Evolutionary conservation across 75 land plant species (phyloP).

Genomic region (Selaginella moellendorffii): DNA sequence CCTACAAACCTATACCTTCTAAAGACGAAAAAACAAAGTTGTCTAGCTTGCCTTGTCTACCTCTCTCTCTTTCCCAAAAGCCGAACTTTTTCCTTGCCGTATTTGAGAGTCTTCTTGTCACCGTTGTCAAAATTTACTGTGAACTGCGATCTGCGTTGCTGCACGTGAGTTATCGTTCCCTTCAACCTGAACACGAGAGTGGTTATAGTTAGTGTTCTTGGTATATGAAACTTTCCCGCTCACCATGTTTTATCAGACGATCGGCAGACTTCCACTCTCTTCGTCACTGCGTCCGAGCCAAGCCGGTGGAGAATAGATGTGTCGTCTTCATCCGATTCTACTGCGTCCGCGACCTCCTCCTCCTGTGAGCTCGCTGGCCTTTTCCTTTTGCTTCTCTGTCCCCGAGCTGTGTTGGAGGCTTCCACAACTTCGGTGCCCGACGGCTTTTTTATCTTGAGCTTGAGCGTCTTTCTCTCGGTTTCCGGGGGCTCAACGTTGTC

Average conservation of each 20-base stretch:
- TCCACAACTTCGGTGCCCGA: slow-evolving; percentile 17
- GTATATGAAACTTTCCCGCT: slow-evolving; percentile 12
- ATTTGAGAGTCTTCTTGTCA: slow-evolving; percentile 40
- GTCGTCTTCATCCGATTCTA: slow-evolving; percentile 33
- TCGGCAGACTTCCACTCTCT: slow-evolving; percentile 68
- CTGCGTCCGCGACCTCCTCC: slow-evolving; percentile 20
- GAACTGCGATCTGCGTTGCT: slow-evolving; percentile 37
- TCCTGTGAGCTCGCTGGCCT: slow-evolving; percentile 35
- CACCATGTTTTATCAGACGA: slow-evolving; percentile 66
- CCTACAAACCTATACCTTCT: too few species aligned
- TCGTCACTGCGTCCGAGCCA: slow-evolving; percentile 82
- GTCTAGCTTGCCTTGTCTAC: too few species aligned
- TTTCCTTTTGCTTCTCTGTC: slow-evolving; percentile 79
- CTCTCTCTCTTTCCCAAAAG: slow-evolving; percentile 19
- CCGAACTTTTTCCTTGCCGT: slow-evolving; percentile 69
- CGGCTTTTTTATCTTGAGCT: neutral
- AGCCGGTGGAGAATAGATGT: slow-evolving; percentile 75
- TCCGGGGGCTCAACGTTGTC: neutral
- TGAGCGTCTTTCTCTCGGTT: neutral
- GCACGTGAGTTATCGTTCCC: slow-evolving; percentile 45
- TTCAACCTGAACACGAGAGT: slow-evolving; percentile 42
- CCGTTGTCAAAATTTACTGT: slow-evolving; percentile 65
- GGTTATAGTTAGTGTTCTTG: neutral
- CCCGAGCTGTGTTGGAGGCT: slow-evolving; percentile 22
- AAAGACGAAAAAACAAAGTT: too few species aligned